Base-by-base conservation (phyloP, 768 basidiomycete genomes). In the Podaxis sp. region DNA sequence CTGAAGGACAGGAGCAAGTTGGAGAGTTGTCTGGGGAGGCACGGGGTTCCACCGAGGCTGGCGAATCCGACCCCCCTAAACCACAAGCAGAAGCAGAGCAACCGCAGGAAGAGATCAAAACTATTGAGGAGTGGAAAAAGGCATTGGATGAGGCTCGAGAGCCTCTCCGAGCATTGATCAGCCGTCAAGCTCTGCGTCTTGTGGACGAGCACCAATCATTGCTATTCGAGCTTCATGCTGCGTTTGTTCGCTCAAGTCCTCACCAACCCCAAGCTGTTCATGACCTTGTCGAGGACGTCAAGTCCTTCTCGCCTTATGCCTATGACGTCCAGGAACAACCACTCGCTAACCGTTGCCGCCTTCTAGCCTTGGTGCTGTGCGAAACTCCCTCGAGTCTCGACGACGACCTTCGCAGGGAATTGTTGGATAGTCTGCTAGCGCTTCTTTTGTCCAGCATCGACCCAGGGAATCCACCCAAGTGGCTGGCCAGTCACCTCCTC, bases 141-240 rank as follows among this genome's bases (percentile, higher is more conserved):
- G 85, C 88, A 61, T 76, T 98, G 58, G 83, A 90, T 53, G 81
- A 79, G 33, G 79, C 81, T 20, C 82, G 96, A 17, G 86, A 90
- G 59, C 79, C 85, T 30, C 73, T 95, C 38, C 86, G 87, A 65
- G 78, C 80, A 8, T 79, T 78, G 22, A 80, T 99, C 65, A 84
- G 89, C 51, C 78, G 81, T 17, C 87, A 86, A 50, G 89, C 93
- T 0, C 77, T 99, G 60, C 75, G 79, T 11, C 82, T 99, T 33
- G 87, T 96, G 51, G 95, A 97, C 70, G 87, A 91, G 65, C 90
- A 95, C 69, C 87, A 91, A 2, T 88, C 90, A 7, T 84, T 99
- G 59, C 86, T 97, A 46, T 97, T 96, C 70, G 95, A 97, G 71
- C 82, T 97, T 40, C 87, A 90, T 66, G 82, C 82, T 26, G 91